phyloP scores from a whole-genome alignment of 1,284 basidiomycete genomes.

The Bjerkandera adusta region DNA sequence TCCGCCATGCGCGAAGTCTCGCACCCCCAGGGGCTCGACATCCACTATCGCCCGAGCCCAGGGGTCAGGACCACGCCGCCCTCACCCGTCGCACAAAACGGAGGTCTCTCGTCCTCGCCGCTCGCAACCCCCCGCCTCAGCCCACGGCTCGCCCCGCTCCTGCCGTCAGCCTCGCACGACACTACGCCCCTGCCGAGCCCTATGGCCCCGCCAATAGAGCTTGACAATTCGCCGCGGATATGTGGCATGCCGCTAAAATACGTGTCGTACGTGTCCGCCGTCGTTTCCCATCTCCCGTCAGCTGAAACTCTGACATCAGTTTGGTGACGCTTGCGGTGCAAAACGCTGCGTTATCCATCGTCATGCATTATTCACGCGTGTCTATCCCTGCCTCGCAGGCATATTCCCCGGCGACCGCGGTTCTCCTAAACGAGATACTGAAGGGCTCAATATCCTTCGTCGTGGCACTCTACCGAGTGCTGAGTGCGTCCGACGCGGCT shows the following conservation, averaged over 20 bases:
- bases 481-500: constrained; percentile 26
- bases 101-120: constrained; percentile 20
- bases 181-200: constrained; percentile 23
- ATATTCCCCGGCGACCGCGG: constrained; percentile 92
- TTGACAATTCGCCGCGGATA: constrained; percentile 37
- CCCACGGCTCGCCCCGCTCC: constrained; percentile 36
- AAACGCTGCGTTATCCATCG: constrained; percentile 93
- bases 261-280: constrained; percentile 46
- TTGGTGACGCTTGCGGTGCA: constrained; percentile 93
- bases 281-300: not conserved
- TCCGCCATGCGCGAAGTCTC: constrained; percentile 30
- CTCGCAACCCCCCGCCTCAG: constrained; percentile 22
- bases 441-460: constrained; percentile 89
- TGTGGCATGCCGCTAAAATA: constrained; percentile 62
- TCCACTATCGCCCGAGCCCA: constrained; percentile 43
- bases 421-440: constrained; percentile 90
- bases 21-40: constrained; percentile 28
- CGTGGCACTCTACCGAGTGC: constrained; percentile 54
- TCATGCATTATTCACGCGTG: constrained; percentile 95
- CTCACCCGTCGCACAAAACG: constrained; percentile 29
- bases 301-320: constrained; percentile 37
- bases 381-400: constrained; percentile 70
- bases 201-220: constrained; percentile 12
- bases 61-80: constrained; percentile 35
- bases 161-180: constrained; percentile 31